A percentile compares a stretch with the other conserved stretches of the same genome.
Evolutionary conservation across 2,329 filamentous ascomycete genomes (phyloP).

Genomic region (Diaporthe ampelina): DNA sequence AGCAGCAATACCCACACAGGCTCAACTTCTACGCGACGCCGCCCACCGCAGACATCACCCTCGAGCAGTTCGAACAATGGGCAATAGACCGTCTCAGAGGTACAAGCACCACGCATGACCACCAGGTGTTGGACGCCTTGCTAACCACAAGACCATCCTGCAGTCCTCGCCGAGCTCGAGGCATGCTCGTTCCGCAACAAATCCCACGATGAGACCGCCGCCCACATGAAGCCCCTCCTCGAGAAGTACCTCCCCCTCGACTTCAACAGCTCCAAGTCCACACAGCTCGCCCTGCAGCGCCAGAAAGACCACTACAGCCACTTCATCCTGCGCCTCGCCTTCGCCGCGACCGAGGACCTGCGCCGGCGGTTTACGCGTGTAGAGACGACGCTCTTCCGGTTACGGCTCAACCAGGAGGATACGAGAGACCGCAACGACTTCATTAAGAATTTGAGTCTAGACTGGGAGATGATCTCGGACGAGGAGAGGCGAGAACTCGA

Average conservation of each 20-base stretch:
- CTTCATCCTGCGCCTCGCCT: conserved; percentile 94
- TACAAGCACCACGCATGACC: conserved; percentile 53
- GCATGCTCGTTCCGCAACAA: conserved; percentile 96
- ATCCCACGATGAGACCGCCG: conserved; percentile 82
- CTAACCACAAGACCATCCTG: conserved; percentile 43
- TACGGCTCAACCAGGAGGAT: conserved; percentile 86
- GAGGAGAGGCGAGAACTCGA: conserved; percentile 80
- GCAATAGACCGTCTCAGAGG: conserved; percentile 91
- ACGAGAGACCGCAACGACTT: conserved; percentile 80
- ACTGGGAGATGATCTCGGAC: conserved; percentile 86
- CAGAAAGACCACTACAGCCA: conserved; percentile 98
- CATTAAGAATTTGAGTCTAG: conserved; percentile 80
- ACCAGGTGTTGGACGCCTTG: background rate
- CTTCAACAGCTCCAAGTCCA: conserved; percentile 76
- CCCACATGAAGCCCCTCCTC: conserved; percentile 87
- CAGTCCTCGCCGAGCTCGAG: conserved; percentile 90
- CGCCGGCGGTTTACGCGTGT: conserved; percentile 87
- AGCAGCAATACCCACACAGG: conserved; percentile 84
- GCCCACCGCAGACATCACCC: conserved; percentile 92
- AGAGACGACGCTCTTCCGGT: conserved; percentile 89
- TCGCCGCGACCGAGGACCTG: conserved; percentile 91
- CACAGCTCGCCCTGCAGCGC: conserved; percentile 77
- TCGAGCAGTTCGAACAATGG: conserved; percentile 99
- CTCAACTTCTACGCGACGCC: conserved; percentile 93
- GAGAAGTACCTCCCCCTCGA: conserved; percentile 89